Evolutionary conservation across 352 stramenopile genomes (phyloP).

Genomic region (Phytophthora melonis): DNA sequence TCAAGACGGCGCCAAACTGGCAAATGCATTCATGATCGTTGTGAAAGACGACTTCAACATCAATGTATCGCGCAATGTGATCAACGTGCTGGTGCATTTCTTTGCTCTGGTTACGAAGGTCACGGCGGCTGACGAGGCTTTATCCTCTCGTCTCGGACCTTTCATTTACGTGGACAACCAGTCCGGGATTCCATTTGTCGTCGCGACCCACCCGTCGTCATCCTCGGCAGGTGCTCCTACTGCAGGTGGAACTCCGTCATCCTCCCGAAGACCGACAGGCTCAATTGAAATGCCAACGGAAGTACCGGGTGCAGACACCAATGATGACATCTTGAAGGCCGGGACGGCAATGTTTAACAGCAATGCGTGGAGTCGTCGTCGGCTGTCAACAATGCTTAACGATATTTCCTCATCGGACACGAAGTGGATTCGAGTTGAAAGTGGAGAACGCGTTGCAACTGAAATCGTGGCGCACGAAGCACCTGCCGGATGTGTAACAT

Average conservation of each 20-base stretch:
- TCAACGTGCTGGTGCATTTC: slow-evolving; percentile 87
- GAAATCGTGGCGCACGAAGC: slow-evolving; percentile 87
- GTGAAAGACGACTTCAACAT: slow-evolving; percentile 86
- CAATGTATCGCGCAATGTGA: slow-evolving; percentile 83
- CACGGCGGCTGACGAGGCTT: slow-evolving; percentile 46
- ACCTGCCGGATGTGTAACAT: slow-evolving; percentile 83
- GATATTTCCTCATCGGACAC: slow-evolving; percentile 79
- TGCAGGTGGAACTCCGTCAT: slow-evolving; percentile 28
- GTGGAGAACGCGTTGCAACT: slow-evolving; percentile 72
- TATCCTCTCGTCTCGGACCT: slow-evolving; percentile 65
- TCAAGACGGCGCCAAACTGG: slow-evolving; percentile 55
- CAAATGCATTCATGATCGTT: slow-evolving; percentile 78
- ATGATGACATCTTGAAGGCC: slow-evolving; percentile 56
- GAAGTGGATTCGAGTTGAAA: slow-evolving; percentile 72
- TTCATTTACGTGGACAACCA: slow-evolving; percentile 92
- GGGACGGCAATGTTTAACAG: slow-evolving; percentile 58
- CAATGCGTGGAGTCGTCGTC: slow-evolving; percentile 66
- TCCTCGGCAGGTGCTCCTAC: slow-evolving; percentile 25
- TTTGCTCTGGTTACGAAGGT: slow-evolving; percentile 79
- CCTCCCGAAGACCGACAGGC: slow-evolving; percentile 41
- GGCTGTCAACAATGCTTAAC: slow-evolving; percentile 79
- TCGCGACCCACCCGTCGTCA: slow-evolving; percentile 66
- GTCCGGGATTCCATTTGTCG: slow-evolving; percentile 83
- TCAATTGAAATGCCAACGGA: slow-evolving; percentile 68
- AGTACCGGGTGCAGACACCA: slow-evolving; percentile 50